Percentiles rank a stretch among this genome's conserved stretches.
Evolutionary conservation across 2,329 filamentous ascomycete genomes (phyloP).

Genomic region (Zarea fungicola): DNA sequence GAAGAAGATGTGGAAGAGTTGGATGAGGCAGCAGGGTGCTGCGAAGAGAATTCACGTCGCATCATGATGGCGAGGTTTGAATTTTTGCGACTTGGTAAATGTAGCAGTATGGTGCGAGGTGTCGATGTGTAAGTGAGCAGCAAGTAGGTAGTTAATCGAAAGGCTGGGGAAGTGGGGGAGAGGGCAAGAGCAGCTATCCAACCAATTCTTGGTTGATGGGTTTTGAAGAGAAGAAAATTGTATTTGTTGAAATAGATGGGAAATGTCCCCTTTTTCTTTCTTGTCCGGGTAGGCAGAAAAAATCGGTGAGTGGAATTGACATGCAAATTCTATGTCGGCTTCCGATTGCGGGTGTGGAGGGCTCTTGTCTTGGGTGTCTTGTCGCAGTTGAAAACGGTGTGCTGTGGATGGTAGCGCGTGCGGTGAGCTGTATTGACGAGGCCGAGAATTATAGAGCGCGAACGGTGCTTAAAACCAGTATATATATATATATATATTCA

Average conservation of each 20-base stretch:
- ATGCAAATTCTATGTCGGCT: neutral
- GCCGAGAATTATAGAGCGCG: neutral
- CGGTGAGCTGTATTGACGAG: neutral
- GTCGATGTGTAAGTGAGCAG: slow-evolving; percentile 8
- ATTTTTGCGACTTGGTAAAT: neutral
- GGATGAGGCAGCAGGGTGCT: slow-evolving; percentile 9
- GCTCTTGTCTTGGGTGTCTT: neutral
- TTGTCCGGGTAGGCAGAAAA: neutral
- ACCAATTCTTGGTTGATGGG: neutral
- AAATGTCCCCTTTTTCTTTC: neutral
- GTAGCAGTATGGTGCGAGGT: neutral
- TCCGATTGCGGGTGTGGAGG: slow-evolving; percentile 12
- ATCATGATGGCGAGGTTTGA: slow-evolving; percentile 8
- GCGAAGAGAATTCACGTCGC: slow-evolving; percentile 11
- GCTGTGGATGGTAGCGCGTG: slow-evolving; percentile 3
- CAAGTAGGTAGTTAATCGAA: neutral
- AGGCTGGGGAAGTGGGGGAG: neutral
- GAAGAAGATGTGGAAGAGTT: slow-evolving; percentile 17
- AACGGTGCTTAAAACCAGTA: too few species aligned
- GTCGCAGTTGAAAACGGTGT: slow-evolving; percentile 10
- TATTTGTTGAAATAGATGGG: neutral
- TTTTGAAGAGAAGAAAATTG: neutral
- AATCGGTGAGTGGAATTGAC: neutral
- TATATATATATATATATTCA: too few species aligned
- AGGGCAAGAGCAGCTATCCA: too few species aligned